These are phyloP conservation scores for Penicillium olsonii DNA, from an alignment of 2,329 filamentous ascomycete genomes.

Conservation along the genomic window DNA sequence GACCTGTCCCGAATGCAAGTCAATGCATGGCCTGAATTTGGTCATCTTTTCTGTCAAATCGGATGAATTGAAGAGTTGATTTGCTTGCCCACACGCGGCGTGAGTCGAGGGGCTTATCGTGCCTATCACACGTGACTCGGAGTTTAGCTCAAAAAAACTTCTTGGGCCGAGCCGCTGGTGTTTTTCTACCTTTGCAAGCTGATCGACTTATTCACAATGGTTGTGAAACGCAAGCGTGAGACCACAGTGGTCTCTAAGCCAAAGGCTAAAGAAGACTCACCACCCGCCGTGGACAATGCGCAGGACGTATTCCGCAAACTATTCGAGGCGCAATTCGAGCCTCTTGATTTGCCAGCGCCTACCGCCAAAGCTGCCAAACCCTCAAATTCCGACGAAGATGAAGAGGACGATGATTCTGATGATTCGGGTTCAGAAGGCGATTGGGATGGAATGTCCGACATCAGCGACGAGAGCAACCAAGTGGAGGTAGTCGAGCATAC, in stretches of 20 bases:
- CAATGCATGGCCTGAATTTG: conserved; percentile 91
- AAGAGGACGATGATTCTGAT: conserved; percentile 28
- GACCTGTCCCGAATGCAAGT: conserved; percentile 93
- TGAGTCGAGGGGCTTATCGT: conserved; percentile 19
- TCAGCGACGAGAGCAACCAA: conserved; percentile 40
- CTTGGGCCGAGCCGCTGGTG: conserved; percentile 7
- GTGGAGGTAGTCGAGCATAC: conserved; percentile 68
- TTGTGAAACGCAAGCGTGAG: conserved; percentile 54
- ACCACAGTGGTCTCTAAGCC: conserved; percentile 33
- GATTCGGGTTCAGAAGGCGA: conserved; percentile 48
- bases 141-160: conserved; percentile 21
- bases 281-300: conserved; percentile 39
- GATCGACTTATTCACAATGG: conserved; percentile 27
- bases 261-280: conserved; percentile 24
- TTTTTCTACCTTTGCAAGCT: background rate
- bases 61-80: background rate
- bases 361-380: conserved; percentile 9
- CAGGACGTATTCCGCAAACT: conserved; percentile 77
- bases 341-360: conserved; percentile 52
- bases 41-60: conserved; percentile 65
- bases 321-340: conserved; percentile 86
- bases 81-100: conserved; percentile 2
- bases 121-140: conserved; percentile 42
- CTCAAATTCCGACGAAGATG: conserved; percentile 25
- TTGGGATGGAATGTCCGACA: conserved; percentile 66